Evolutionary conservation across 2,329 filamentous ascomycete species (phyloP), one percentile per base, ranked within the genome.

Genomic region (Exophiala calicioides): DNA sequence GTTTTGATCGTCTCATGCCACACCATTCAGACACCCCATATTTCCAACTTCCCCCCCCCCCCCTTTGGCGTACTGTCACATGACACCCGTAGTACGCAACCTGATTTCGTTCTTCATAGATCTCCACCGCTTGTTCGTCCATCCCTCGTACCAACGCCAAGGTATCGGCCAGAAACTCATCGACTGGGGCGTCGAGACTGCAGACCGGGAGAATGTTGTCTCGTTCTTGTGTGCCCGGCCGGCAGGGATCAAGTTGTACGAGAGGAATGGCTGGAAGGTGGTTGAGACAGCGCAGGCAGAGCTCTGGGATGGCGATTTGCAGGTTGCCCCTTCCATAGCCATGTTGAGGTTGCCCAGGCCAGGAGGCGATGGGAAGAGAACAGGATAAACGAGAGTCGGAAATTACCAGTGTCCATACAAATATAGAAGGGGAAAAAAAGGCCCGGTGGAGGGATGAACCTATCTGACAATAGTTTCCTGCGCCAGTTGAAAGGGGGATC

Each of bases 131-230:
- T 16, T 57, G 24, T 19, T 55, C 19, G 49, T 57, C 10, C 46
- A 51, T 27, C 55, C 55, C 4, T 41, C 47, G 2, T 52, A 55
- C 26, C 55, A 57, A 26, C 34, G 44, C 20, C 47, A 44, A 29
- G 55, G 55, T 4, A 50, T 57, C 12, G 55, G 52, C 4, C 39
- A 49, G 34, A 53, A 47, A 37, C 39, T 57, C 20, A 30, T 57
- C 18, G 31, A 55, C 27, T 55, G 52, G 44, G 52, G 52, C 4
- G 34, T 52, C 3, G 46, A 53, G 24, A 44, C 29, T 9, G 55
- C 52, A 4, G 55, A 57, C 24, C 24, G 44, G 27, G 48, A 55
- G 44, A 55, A 57, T 31, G 42, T 57, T 21, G 55, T 53, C 4
- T 18, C 32, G 23, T 57, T 49, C 48, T 35, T 57, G 26, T 48